Base-by-base conservation (phyloP, 2,329 filamentous ascomycete species). In the Colletotrichum orbiculare region DNA sequence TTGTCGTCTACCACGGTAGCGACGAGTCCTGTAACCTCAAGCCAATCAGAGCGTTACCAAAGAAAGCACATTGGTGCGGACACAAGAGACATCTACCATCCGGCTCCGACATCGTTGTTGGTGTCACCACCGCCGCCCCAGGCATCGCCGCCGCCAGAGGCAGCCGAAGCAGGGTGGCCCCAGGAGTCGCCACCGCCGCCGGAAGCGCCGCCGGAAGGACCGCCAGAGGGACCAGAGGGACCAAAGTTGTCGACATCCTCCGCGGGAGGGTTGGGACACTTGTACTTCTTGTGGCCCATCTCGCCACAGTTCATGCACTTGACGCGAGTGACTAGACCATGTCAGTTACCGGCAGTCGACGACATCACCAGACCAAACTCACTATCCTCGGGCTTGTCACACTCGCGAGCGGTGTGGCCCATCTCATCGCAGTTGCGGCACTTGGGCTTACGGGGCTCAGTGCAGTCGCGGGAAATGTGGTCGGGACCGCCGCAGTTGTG, bases 401-500 rank as follows among this genome's bases (percentile, higher is more conserved):
- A 92, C 50, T 92, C 89, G 42, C 82, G 83, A 60, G 87, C 82
- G 68, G 82, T 83, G 70, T 91, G 89, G 3, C 89, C 89, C 64
- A 81, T 79, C 68, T 86, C 81, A 13, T 85, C 80, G 67, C 89
- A 91, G 74, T 85, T 79, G 67, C 85, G 85, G 77, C 90, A 93
- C 9, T 78, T 84, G 3, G 88, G 86, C 10, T 67, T 71, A 46
- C 76, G 77, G 49, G 77, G 78, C 67, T 83, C 78, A 35, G 82
- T 75, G 64, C 86, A 88, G 4, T 87, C 83, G 15, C 78, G 79
- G 67, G 79, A 75, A 47, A 82, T 79, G 67, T 91, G 89, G 6
- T 88, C 89, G 56, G 88, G 85, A 45, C 85, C 75, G 17, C 87
- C 88, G 69, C 89, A 91, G 76, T 91, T 91, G 71, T 82, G 82